These are phyloP conservation scores for Mortierella alpina DNA, from an alignment of 192 early-diverging fungal genomes.

Conservation along the genomic window DNA sequence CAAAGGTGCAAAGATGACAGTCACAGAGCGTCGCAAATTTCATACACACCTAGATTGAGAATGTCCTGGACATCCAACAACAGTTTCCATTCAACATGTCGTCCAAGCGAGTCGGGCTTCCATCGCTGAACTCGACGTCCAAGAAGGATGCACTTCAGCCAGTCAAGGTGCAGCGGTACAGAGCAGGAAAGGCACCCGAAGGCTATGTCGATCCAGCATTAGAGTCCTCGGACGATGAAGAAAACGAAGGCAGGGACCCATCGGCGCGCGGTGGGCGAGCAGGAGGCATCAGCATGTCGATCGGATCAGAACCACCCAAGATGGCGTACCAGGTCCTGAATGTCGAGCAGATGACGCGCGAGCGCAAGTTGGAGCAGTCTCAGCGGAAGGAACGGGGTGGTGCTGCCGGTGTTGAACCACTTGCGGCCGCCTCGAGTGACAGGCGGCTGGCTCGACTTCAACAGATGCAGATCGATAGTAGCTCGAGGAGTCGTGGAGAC, in stretches of 20 bases:
- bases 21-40: no score
- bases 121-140: conserved; percentile 36
- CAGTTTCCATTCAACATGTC: conserved; percentile 7
- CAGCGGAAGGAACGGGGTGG: neutral
- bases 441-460: conserved; percentile 60
- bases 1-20: no score
- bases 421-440: conserved; percentile 37
- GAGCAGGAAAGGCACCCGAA: conserved; percentile 68
- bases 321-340: conserved; percentile 58
- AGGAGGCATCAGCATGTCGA: conserved; percentile 24
- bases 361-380: conserved; percentile 20
- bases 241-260: conserved; percentile 41
- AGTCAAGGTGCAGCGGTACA: conserved; percentile 65
- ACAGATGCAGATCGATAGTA: conserved; percentile 35
- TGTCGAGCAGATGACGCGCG: conserved; percentile 53
- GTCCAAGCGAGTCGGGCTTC: conserved; percentile 41
- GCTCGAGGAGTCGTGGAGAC: conserved; percentile 30
- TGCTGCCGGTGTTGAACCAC: neutral
- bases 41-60: neutral
- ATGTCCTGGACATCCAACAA: neutral
- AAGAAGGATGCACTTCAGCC: conserved; percentile 54
- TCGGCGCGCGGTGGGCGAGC: conserved; percentile 9
- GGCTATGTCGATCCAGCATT: conserved; percentile 63
- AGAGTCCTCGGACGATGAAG: conserved; percentile 65
- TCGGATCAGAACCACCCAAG: conserved; percentile 52